These are phyloP conservation scores for Lentinula guzmanii DNA, from an alignment of 768 basidiomycete species.

Conservation along the genomic window DNA sequence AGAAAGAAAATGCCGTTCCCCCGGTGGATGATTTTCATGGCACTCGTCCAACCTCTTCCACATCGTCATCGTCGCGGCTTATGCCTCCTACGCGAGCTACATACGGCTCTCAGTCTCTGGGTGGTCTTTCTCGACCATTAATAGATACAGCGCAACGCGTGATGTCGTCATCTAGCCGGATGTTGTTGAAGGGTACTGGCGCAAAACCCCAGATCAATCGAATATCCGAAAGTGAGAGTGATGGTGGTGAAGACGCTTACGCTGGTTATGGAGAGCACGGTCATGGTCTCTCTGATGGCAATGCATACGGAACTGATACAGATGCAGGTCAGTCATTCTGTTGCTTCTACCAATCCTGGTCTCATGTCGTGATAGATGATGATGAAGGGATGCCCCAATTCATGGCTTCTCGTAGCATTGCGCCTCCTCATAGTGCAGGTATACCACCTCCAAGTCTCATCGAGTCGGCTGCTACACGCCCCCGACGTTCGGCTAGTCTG, in stretches of 20 bases:
- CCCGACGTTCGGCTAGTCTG: slow-evolving; percentile 71
- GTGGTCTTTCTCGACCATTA: slow-evolving; percentile 1
- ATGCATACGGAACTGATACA: not conserved
- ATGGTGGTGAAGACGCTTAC: slow-evolving; percentile 30
- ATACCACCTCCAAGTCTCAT: slow-evolving; percentile 16
- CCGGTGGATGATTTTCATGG: slow-evolving; percentile 11
- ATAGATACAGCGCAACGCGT: not conserved
- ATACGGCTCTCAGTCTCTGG: not conserved
- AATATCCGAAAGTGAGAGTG: slow-evolving; percentile 28
- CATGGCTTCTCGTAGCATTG: not conserved
- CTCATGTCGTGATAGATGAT: not conserved
- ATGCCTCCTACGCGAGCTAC: slow-evolving; percentile 3
- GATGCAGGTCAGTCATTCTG: not conserved
- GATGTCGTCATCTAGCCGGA: not conserved
- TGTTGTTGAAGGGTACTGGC: slow-evolving; percentile 7
- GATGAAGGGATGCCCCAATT: slow-evolving; percentile 2
- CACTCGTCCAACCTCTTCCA: not conserved
- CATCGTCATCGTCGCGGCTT: not conserved
- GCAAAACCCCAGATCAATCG: slow-evolving; percentile 35
- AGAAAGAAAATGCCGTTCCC: slow-evolving; percentile 12
- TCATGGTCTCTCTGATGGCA: not conserved
- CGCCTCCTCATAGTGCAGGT: slow-evolving; percentile 3
- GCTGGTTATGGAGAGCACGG: slow-evolving; percentile 18
- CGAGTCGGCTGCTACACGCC: slow-evolving; percentile 44
- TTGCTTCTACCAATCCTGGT: not conserved